Evolutionary conservation across 1,284 basidiomycete genomes (phyloP).

Genomic region (Puccinia hordei): DNA sequence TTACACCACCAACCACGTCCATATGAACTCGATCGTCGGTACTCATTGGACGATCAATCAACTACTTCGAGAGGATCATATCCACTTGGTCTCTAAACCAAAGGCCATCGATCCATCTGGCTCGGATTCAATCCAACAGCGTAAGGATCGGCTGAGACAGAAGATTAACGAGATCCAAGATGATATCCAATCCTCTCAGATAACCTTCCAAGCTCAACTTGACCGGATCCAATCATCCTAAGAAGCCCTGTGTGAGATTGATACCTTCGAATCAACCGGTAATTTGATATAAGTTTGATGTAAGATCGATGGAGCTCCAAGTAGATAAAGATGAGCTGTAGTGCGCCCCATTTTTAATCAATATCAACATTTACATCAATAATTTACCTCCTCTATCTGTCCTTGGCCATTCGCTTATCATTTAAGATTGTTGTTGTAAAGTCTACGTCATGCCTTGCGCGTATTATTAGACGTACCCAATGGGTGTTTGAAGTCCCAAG

Average conservation of each 20-base stretch:
- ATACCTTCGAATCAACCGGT: too few species aligned
- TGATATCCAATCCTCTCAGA: conserved; percentile 23
- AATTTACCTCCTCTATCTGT: background rate
- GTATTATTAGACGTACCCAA: too few species aligned
- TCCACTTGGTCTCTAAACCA: conserved; percentile 17
- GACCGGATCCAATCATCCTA: conserved; percentile 22
- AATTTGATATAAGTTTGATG: too few species aligned
- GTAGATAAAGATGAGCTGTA: conserved; percentile 25
- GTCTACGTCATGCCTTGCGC: background rate
- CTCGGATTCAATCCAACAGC: background rate
- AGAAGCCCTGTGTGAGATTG: too few species aligned
- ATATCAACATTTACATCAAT: too few species aligned
- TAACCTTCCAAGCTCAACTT: conserved; percentile 25
- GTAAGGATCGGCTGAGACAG: conserved; percentile 28
- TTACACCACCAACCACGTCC: conserved; percentile 35
- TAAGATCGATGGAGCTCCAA: too few species aligned
- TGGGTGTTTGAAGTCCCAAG: too few species aligned
- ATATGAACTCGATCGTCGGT: conserved; percentile 45
- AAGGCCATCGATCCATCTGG: background rate
- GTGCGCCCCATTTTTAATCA: too few species aligned
- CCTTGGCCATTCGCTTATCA: background rate
- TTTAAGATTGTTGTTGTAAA: background rate
- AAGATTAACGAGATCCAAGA: conserved; percentile 32
- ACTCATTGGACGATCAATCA: conserved; percentile 49
- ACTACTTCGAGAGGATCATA: conserved; percentile 37